Evolutionary conservation across 1,139 yeast species (phyloP).

Genomic region (Fermentozyma sake): DNA sequence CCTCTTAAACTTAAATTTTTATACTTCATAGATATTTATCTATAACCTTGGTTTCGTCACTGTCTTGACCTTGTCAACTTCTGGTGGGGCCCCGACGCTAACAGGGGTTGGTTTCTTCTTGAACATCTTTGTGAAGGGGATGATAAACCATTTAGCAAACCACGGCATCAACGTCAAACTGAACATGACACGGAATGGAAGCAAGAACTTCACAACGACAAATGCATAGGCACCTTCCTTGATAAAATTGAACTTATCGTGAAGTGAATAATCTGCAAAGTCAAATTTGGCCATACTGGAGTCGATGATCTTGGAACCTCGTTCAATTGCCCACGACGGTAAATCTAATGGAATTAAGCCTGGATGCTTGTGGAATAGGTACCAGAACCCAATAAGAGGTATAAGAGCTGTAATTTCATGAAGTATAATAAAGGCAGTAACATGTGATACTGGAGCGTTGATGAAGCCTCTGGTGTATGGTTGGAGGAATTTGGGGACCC

Average conservation of each 20-base stretch:
- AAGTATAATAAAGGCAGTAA: conserved; percentile 70
- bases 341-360: conserved; percentile 45
- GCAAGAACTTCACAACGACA: conserved; percentile 62
- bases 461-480: conserved; percentile 48
- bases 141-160: conserved; percentile 56
- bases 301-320: conserved; percentile 59
- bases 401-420: conserved; percentile 84
- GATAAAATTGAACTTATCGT: conserved; percentile 54
- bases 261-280: conserved; percentile 33
- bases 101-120: conserved; percentile 9
- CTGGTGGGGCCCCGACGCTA: no score
- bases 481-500: conserved; percentile 46
- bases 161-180: conserved; percentile 62
- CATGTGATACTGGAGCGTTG: conserved; percentile 63
- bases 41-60: no score
- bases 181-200: conserved; percentile 58
- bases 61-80: no score
- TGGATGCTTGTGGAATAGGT: conserved; percentile 54
- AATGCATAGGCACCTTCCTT: conserved; percentile 89
- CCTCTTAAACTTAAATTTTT: no score
- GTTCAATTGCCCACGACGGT: conserved; percentile 63
- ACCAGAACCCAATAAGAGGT: conserved; percentile 79
- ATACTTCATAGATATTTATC: no score
- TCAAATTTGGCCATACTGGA: conserved; percentile 33
- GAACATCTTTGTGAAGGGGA: conserved; percentile 47